Evolutionary conservation across 2,329 filamentous ascomycete genomes (phyloP), one percentile per base, ranked within the genome.

Genomic region (Alternaria sp.): DNA sequence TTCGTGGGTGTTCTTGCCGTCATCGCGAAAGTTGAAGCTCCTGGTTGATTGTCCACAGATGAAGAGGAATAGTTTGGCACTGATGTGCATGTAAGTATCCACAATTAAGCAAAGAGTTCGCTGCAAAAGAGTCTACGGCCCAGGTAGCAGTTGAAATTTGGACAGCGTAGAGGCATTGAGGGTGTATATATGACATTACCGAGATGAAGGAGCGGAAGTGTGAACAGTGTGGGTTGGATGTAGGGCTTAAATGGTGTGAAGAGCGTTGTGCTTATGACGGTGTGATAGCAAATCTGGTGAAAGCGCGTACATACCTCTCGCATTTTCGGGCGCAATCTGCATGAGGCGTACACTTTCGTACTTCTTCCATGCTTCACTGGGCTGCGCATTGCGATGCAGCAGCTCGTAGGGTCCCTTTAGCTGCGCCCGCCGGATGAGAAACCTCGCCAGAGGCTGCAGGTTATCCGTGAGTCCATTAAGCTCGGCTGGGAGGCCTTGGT

Each of bases 371-470:
- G 59, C 49, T 13, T 21, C 52, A 21, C 67, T 67, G 15, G 36
- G 64, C 23, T 62, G 30, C 25, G 60, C 45, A 10, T 28, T 30
- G 12, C 67, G 55, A 15, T 40, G 57, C n/a, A 65, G 32, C 15
- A 69, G 40, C 50, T 66, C 61, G 25, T 58, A 68, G 8, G 63
- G 61, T 6, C 66, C 67, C n/a, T 65, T 68, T 1, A 65, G 17
- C 23, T 68, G 67, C 13, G 63, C 65, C 47, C 66, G 49, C 10
- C 61, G 61, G 15, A 69, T 65, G 6, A 69, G 50, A 17, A 59
- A 65, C 13, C 50, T 43, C 3, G 67, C 66, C 6, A 67, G 52
- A 4, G 52, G 36, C 26, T 65, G 65, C 5, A 68, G 47, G 21
- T 66, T 53, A 8, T 63, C 57, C 7, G 63, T 65, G 1, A 66